Evolutionary conservation across 345 rosid species (phyloP).

Genomic region (Excoecaria cochinchinensis): DNA sequence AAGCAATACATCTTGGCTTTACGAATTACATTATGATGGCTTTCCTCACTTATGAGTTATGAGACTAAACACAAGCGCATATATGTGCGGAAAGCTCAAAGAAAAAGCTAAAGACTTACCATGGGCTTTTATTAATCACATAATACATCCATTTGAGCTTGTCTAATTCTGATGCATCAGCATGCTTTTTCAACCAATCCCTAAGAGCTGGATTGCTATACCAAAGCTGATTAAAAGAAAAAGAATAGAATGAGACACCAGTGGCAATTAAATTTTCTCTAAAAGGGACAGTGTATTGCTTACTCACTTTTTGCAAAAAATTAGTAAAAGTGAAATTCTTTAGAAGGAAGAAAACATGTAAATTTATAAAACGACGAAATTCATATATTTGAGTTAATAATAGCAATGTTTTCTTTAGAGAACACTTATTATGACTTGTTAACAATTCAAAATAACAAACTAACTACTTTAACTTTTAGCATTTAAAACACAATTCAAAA

Average conservation of each 20-base stretch:
- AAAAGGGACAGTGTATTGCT: not conserved
- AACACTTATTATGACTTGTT: not conserved
- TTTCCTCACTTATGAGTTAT: not conserved
- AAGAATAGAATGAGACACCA: not conserved
- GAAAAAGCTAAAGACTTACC: conserved; percentile 41
- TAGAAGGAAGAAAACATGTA: not conserved
- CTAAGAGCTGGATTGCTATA: conserved; percentile 71
- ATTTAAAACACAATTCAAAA: not conserved
- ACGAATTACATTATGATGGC: not conserved
- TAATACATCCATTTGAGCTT: conserved; percentile 72
- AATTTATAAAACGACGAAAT: not conserved
- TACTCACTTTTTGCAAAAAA: not conserved
- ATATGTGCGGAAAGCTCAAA: not conserved
- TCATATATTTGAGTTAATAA: not conserved
- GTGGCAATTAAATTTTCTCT: not conserved
- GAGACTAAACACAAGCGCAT: not conserved
- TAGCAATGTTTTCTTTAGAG: not conserved
- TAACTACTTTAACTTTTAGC: not conserved
- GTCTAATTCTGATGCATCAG: conserved; percentile 62
- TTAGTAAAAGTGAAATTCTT: not conserved
- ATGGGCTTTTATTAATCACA: conserved; percentile 82
- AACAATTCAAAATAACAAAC: not conserved
- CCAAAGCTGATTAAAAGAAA: conserved; percentile 61
- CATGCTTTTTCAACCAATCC: conserved; percentile 78
- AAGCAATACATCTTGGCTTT: not conserved